These are phyloP conservation scores for Exophiala aquamarina DNA, from an alignment of 2,329 filamentous ascomycete genomes.

Conservation along the genomic window DNA sequence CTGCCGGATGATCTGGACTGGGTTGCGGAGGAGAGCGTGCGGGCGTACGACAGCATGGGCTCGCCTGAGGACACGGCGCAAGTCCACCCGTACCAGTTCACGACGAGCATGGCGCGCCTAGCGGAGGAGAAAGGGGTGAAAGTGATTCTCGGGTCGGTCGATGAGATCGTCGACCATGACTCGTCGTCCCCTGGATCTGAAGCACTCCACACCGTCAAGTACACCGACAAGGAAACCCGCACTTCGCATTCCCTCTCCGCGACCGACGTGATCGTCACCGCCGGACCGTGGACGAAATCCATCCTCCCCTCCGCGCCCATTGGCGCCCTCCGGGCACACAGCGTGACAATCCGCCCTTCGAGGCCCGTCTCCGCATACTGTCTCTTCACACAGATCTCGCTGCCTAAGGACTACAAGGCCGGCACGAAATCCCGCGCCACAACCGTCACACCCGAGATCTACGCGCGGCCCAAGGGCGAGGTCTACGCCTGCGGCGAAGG, in stretches of 20 bases:
- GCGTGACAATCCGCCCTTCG: constrained; percentile 59
- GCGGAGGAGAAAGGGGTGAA: constrained; percentile 69
- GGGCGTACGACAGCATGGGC: constrained; percentile 80
- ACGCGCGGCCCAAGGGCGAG: constrained; percentile 82
- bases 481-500: constrained; percentile 94
- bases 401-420: constrained; percentile 64
- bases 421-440: constrained; percentile 54
- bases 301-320: constrained; percentile 59
- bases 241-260: constrained; percentile 53
- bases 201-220: constrained; percentile 53
- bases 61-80: constrained; percentile 80
- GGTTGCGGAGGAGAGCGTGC: constrained; percentile 68
- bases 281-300: constrained; percentile 61
- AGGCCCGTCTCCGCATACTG: constrained; percentile 51
- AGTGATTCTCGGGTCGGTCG: constrained; percentile 69
- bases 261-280: constrained; percentile 60
- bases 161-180: constrained; percentile 57
- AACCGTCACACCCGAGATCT: constrained; percentile 84
- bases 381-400: constrained; percentile 76
- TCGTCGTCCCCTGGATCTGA: neutral
- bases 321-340: constrained; percentile 61
- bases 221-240: constrained; percentile 53
- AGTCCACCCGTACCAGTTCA: constrained; percentile 91
- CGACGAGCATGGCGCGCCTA: constrained; percentile 75
- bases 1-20: constrained; percentile 81